Conservation (phyloP, 805 yeast species). For the Wickerhamiella sergipiensis region DNA sequence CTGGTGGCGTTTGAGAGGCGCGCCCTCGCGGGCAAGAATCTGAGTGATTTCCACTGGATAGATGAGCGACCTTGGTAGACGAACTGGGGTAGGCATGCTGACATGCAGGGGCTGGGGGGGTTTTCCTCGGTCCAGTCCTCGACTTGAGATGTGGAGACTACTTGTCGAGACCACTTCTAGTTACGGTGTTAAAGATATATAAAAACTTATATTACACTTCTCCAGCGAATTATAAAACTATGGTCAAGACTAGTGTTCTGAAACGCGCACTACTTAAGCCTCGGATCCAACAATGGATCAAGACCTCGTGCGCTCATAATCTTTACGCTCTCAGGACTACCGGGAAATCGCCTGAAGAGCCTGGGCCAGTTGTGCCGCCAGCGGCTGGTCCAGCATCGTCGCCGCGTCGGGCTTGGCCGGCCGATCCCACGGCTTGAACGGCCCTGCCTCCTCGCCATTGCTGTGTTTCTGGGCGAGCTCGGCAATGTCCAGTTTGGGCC, state of each 20-base stretch:
- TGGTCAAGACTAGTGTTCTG: too few species aligned
- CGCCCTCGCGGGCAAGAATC: conserved; percentile 34
- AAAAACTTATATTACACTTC: too few species aligned
- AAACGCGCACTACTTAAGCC: too few species aligned
- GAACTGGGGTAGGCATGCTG: conserved; percentile 13
- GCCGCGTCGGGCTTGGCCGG: neutral
- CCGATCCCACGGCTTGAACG: conserved; percentile 1
- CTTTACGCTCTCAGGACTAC: too few species aligned
- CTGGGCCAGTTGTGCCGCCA: neutral
- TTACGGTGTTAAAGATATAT: too few species aligned
- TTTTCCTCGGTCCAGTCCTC: too few species aligned
- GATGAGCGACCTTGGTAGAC: conserved; percentile 46
- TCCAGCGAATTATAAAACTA: too few species aligned
- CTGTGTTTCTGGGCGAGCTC: conserved; percentile 10
- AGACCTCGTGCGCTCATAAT: too few species aligned
- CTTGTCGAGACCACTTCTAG: too few species aligned
- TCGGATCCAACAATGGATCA: too few species aligned
- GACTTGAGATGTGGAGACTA: too few species aligned
- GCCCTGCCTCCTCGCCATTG: neutral
- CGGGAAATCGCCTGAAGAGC: neutral
- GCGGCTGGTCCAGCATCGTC: neutral
- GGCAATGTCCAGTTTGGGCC: conserved; percentile 16
- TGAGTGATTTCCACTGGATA: conserved; percentile 55
- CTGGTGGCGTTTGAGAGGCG: conserved; percentile 35
- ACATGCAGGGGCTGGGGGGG: neutral